phyloP scores from a whole-genome alignment of 1,284 basidiomycete species.

The Coniophora puteana region DNA sequence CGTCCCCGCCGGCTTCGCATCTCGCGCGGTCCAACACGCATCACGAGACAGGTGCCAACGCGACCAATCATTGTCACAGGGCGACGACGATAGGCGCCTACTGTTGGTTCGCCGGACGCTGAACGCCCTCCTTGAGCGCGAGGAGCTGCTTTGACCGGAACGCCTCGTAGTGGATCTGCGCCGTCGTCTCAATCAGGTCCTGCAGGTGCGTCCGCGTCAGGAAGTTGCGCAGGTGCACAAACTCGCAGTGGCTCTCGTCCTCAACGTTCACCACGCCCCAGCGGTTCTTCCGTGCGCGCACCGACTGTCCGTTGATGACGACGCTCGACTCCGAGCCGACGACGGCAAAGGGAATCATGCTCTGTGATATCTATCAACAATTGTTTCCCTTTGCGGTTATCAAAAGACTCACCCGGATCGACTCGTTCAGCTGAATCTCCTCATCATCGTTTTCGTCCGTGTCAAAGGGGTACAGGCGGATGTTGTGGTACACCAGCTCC shows the following conservation, averaged over 20 bases:
- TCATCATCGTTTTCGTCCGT: conserved; percentile 95
- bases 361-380: conserved; percentile 38
- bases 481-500: conserved; percentile 91
- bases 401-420: conserved; percentile 69
- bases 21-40: too few species aligned
- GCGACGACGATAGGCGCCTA: not conserved
- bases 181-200: conserved; percentile 98
- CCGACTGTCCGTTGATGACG: conserved; percentile 92
- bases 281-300: conserved; percentile 94
- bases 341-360: conserved; percentile 94
- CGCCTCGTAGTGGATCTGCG: conserved; percentile 98
- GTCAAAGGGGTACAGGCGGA: conserved; percentile 96
- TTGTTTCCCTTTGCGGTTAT: not conserved
- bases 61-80: too few species aligned
- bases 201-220: conserved; percentile 95
- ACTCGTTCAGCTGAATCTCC: conserved; percentile 87
- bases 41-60: too few species aligned
- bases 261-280: conserved; percentile 99
- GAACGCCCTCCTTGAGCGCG: conserved; percentile 85
- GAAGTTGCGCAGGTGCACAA: conserved; percentile 96
- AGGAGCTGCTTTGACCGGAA: conserved; percentile 98
- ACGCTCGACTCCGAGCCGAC: conserved; percentile 95
- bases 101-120: conserved; percentile 35
- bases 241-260: conserved; percentile 96
- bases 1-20: too few species aligned